These are phyloP conservation scores for Heteromeles arbutifolia DNA, from an alignment of 306 rosid species.

Conservation along the genomic window DNA sequence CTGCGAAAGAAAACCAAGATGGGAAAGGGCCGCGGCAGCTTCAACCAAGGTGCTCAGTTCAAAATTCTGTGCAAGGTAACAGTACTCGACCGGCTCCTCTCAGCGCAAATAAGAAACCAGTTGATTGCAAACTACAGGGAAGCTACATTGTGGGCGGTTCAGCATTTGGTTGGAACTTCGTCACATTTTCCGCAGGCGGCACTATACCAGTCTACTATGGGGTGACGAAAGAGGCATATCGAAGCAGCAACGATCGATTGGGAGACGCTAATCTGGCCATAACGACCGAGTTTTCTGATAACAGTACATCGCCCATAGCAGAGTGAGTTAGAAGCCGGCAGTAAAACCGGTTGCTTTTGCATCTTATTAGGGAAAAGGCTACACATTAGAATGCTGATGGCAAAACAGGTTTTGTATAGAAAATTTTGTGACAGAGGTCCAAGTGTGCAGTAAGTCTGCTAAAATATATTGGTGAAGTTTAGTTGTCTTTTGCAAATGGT, in stretches of 20 bases:
- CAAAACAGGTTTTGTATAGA: not conserved
- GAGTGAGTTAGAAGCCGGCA: not conserved
- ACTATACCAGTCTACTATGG: conserved; percentile 55
- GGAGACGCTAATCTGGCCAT: not conserved
- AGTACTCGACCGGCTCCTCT: not conserved
- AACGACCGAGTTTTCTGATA: not conserved
- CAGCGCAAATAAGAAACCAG: conserved; percentile 23
- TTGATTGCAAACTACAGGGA: conserved; percentile 27
- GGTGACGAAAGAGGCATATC: conserved; percentile 48
- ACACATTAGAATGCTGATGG: not conserved
- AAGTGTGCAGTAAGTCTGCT: no score
- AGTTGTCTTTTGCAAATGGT: no score
- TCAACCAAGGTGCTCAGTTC: conserved; percentile 3
- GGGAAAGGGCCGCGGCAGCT: conserved; percentile 11
- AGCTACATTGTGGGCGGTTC: conserved; percentile 76
- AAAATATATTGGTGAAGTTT: no score
- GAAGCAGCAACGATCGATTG: conserved; percentile 14
- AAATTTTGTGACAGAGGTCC: no score
- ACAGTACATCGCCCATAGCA: not conserved
- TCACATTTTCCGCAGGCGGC: conserved; percentile 33
- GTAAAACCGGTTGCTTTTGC: not conserved
- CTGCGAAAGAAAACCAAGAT: not conserved
- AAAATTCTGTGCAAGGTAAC: conserved; percentile 17
- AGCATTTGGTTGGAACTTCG: conserved; percentile 76
- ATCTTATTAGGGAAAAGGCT: not conserved